Conservation (phyloP, 352 stramenopile genomes). For the Globisporangium megalacanthum region DNA sequence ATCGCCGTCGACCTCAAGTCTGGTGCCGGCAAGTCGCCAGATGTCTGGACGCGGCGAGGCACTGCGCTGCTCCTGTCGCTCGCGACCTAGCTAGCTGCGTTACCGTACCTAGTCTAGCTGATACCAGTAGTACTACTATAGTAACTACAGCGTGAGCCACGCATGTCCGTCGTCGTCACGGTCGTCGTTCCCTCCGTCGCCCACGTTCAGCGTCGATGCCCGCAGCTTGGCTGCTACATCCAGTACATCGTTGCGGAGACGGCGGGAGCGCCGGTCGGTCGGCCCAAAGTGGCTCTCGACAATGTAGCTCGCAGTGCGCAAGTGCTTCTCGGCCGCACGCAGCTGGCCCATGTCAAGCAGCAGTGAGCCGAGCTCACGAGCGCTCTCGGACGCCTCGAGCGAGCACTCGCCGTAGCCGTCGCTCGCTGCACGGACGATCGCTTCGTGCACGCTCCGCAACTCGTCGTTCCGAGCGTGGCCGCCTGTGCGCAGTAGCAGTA, state of each 20-base stretch:
- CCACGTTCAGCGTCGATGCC: constrained; percentile 13
- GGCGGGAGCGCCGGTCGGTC: constrained; percentile 40
- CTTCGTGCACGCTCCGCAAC: constrained; percentile 29
- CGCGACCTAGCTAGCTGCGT: constrained; percentile 37
- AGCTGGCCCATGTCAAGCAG: constrained; percentile 40
- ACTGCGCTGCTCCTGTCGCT: constrained; percentile 91
- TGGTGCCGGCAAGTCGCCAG: constrained; percentile 76
- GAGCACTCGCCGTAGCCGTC: constrained; percentile 64
- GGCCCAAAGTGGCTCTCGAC: constrained; percentile 48
- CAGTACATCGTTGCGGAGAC: constrained; percentile 36
- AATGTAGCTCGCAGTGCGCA: constrained; percentile 37
- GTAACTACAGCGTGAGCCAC: constrained; percentile 44
- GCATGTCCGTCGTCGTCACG: constrained; percentile 32
- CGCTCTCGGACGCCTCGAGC: constrained; percentile 44
- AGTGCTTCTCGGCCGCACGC: constrained; percentile 25
- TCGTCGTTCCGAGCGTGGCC: constrained; percentile 21
- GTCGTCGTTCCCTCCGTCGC: constrained; percentile 15
- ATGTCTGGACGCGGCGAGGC: constrained; percentile 93
- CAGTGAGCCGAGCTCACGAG: constrained; percentile 29
- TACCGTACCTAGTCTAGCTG: not conserved
- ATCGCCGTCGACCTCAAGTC: constrained; percentile 91
- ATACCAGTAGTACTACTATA: not conserved
- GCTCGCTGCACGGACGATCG: constrained; percentile 35
- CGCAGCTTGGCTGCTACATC: constrained; percentile 35
- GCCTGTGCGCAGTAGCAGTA: constrained; percentile 14